These are phyloP conservation scores for Zhuliangozyma blackwelliae DNA, from an alignment of 1,139 yeast genomes.

Conservation along the genomic window DNA sequence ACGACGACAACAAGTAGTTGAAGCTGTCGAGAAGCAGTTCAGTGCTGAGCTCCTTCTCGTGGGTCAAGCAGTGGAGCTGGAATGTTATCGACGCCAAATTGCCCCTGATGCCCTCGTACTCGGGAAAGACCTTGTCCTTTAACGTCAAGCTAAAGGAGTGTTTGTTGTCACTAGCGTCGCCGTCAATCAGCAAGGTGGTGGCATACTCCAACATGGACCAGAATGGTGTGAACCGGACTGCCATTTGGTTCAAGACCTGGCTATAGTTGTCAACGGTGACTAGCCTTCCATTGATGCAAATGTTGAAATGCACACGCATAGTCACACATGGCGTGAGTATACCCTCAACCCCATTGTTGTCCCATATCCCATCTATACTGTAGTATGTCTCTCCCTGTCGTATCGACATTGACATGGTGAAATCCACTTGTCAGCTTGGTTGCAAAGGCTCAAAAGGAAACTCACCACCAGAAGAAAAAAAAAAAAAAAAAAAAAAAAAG, in stretches of 20 bases:
- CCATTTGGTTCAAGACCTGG: slow-evolving; percentile 10
- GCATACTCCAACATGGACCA: slow-evolving; percentile 19
- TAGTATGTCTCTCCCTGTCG: slow-evolving; percentile 12
- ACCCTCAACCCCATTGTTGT: slow-evolving; percentile 1
- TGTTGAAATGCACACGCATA: slow-evolving; percentile 8
- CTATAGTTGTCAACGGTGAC: slow-evolving; percentile 10
- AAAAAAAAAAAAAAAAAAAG: not conserved
- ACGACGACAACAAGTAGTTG: slow-evolving; percentile 27
- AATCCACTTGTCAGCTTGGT: no score
- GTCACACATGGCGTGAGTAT: slow-evolving; percentile 5
- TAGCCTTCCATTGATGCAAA: slow-evolving; percentile 13
- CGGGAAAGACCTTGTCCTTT: slow-evolving; percentile 17
- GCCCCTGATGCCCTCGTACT: slow-evolving; percentile 6
- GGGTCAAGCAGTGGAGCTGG: slow-evolving; percentile 4
- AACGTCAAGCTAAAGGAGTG: slow-evolving; percentile 13
- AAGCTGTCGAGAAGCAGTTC: slow-evolving; percentile 16
- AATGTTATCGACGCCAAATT: not conserved
- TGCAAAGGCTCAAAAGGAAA: not conserved
- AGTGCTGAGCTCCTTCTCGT: slow-evolving; percentile 6
- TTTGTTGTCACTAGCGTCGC: not conserved
- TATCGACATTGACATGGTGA: slow-evolving; percentile 5
- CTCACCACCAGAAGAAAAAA: slow-evolving; percentile 1
- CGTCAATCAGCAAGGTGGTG: not conserved
- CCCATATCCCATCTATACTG: slow-evolving; percentile 9
- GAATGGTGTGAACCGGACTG: slow-evolving; percentile 6